A percentile compares a stretch with the other conserved stretches of the same genome.
Evolutionary conservation across 164 flowering plant species (phyloP).

Genomic region (Vitis rotundifolia): DNA sequence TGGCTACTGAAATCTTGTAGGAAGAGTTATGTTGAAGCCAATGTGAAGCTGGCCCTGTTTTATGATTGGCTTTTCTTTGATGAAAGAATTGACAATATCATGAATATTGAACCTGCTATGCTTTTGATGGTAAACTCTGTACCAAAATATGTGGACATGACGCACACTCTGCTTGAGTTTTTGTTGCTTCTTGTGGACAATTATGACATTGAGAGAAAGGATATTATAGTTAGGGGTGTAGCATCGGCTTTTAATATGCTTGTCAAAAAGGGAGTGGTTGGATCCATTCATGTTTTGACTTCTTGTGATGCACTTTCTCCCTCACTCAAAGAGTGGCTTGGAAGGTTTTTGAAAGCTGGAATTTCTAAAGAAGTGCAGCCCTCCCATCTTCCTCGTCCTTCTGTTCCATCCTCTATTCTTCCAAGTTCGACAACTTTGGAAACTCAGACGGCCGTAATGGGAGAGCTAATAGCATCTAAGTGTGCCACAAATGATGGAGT

Average conservation of each 20-base stretch:
- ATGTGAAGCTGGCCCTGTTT: constrained; percentile 78
- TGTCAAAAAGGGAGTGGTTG: constrained; percentile 60
- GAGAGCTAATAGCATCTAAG: constrained; percentile 10
- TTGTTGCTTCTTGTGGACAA: constrained; percentile 65
- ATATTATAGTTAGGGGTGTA: constrained; percentile 55
- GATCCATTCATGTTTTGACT: constrained; percentile 56
- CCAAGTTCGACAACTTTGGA: constrained; percentile 9
- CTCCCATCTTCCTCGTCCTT: constrained; percentile 4
- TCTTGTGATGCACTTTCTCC: constrained; percentile 56
- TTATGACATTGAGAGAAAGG: constrained; percentile 56
- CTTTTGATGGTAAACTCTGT: constrained; percentile 77
- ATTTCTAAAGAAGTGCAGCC: constrained; percentile 11
- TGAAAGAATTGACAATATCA: constrained; percentile 64
- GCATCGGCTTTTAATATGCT: constrained; percentile 56
- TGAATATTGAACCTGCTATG: constrained; percentile 92
- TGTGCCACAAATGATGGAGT: constrained; percentile 5
- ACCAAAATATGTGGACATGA: constrained; percentile 64
- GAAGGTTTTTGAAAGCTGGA: constrained; percentile 21
- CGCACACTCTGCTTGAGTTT: constrained; percentile 73
- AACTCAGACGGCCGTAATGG: constrained; percentile 3
- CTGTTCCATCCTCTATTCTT: constrained; percentile 15
- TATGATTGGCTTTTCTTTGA: constrained; percentile 97
- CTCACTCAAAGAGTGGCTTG: constrained; percentile 50
- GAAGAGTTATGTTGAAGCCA: constrained; percentile 58
- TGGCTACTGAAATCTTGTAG: constrained; percentile 73